Percentiles rank a stretch among this genome's conserved stretches.
Evolutionary conservation across 768 basidiomycete genomes (phyloP).

Genomic region (Termitomyces titanicus): DNA sequence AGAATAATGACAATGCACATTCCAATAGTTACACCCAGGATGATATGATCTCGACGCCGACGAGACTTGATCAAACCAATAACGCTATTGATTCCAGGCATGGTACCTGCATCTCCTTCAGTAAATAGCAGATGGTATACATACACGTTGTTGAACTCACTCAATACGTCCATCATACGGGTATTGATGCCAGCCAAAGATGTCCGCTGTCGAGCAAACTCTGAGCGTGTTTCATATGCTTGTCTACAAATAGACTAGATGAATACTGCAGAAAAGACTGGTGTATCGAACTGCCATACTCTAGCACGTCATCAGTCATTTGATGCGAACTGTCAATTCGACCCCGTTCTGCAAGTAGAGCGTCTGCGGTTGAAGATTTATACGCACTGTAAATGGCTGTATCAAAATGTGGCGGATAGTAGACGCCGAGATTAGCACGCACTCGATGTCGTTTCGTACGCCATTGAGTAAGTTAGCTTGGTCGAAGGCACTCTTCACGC

Average conservation of each 20-base stretch:
- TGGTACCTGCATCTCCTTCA: conserved; percentile 50
- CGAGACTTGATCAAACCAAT: conserved; percentile 91
- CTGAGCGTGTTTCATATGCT: conserved; percentile 94
- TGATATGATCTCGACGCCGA: conserved; percentile 84
- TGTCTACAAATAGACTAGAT: conserved; percentile 52
- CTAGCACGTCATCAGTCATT: conserved; percentile 90
- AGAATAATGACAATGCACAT: conserved; percentile 63
- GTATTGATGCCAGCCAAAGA: conserved; percentile 77
- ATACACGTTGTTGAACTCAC: conserved; percentile 48
- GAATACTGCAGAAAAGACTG: conserved; percentile 1
- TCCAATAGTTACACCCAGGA: conserved; percentile 88
- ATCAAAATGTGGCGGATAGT: not conserved
- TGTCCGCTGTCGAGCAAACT: conserved; percentile 80
- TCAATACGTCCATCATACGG: conserved; percentile 79
- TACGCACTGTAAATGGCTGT: conserved; percentile 60
- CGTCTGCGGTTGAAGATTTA: conserved; percentile 85
- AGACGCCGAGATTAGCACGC: conserved; percentile 21
- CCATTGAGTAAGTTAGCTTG: conserved; percentile 85
- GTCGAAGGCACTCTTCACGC: conserved; percentile 79
- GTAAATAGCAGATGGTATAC: not conserved
- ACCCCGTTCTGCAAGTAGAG: conserved; percentile 81
- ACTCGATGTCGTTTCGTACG: conserved; percentile 97
- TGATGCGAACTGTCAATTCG: conserved; percentile 90
- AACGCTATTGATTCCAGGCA: conserved; percentile 93
- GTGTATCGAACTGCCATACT: conserved; percentile 44